Conservation (phyloP, 108 stramenopile genomes). For the Parmales sp. region DNA sequence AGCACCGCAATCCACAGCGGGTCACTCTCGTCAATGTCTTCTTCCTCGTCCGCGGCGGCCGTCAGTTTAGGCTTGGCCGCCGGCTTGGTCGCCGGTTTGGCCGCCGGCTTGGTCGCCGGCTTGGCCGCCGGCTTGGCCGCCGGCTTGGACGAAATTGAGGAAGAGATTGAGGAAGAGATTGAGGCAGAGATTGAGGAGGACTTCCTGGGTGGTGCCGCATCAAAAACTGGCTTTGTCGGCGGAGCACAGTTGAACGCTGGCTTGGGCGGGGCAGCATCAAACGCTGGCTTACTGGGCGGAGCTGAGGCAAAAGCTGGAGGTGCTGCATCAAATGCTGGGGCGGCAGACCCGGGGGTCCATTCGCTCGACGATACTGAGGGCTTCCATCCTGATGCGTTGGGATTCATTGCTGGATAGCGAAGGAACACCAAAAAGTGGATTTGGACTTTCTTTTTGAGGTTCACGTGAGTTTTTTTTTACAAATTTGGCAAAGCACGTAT, state of each 20-base stretch:
- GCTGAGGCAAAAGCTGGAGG: neutral
- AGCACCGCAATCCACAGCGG: slow-evolving; percentile 76
- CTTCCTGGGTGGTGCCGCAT: too few species aligned
- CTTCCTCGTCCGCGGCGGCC: slow-evolving; percentile 22
- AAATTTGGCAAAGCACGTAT: too few species aligned
- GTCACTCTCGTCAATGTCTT: slow-evolving; percentile 41
- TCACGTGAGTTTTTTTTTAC: too few species aligned
- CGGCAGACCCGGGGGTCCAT: slow-evolving; percentile 9
- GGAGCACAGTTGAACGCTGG: neutral
- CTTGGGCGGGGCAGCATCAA: neutral
- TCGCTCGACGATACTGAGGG: too few species aligned
- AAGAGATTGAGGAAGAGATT: neutral
- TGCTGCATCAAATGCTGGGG: neutral
- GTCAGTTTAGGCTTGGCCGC: slow-evolving; percentile 18
- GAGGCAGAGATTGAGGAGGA: too few species aligned
- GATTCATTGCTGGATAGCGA: too few species aligned
- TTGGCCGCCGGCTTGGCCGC: neutral
- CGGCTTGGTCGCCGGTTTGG: slow-evolving; percentile 13
- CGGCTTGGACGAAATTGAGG: neutral
- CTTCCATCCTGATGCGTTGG: too few species aligned
- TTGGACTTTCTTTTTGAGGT: too few species aligned
- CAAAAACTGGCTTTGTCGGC: neutral
- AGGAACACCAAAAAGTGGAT: too few species aligned
- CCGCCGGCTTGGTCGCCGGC: neutral
- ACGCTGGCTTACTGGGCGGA: neutral